Evolutionary conservation across 2,329 filamentous ascomycete species (phyloP).

Genomic region (Cryoendolithus antarcticus): DNA sequence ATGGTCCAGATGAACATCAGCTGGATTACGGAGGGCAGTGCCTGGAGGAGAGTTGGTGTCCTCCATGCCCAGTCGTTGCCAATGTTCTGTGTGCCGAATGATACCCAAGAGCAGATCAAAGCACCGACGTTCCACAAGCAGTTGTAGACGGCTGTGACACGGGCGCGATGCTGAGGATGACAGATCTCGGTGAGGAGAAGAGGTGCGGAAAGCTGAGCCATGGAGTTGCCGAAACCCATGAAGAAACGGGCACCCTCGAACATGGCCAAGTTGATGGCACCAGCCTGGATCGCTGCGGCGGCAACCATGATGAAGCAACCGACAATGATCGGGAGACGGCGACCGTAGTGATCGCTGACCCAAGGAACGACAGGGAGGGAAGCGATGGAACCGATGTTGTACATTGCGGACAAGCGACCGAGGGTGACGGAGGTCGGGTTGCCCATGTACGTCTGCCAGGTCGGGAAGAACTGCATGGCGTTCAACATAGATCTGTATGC

Average conservation of each 20-base stretch:
- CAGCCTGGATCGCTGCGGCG: slow-evolving; percentile 3
- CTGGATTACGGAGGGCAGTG: slow-evolving; percentile 15
- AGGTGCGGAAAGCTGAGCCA: slow-evolving; percentile 5
- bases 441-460: slow-evolving; percentile 14
- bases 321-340: slow-evolving; percentile 8
- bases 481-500: slow-evolving; percentile 6
- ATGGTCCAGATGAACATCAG: slow-evolving; percentile 34
- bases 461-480: slow-evolving; percentile 12
- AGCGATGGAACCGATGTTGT: slow-evolving; percentile 14
- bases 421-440: slow-evolving; percentile 15
- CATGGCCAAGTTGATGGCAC: slow-evolving; percentile 3
- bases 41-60: slow-evolving; percentile 15
- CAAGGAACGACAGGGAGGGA: slow-evolving; percentile 12
- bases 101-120: slow-evolving; percentile 6
- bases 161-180: slow-evolving; percentile 6
- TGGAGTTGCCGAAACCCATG: slow-evolving; percentile 7
- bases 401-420: slow-evolving; percentile 15
- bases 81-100: slow-evolving; percentile 5
- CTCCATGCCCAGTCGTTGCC: slow-evolving; percentile 32
- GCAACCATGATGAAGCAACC: slow-evolving; percentile 6
- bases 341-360: slow-evolving; percentile 14
- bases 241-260: slow-evolving; percentile 7
- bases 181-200: slow-evolving; percentile 6
- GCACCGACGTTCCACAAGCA: slow-evolving; percentile 6
- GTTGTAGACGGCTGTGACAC: slow-evolving; percentile 7